A percentile compares a stretch with the other conserved stretches of the same genome.
phyloP scores from a whole-genome alignment of 495 filamentous ascomycete species.

The Cenococcum geophilum region DNA sequence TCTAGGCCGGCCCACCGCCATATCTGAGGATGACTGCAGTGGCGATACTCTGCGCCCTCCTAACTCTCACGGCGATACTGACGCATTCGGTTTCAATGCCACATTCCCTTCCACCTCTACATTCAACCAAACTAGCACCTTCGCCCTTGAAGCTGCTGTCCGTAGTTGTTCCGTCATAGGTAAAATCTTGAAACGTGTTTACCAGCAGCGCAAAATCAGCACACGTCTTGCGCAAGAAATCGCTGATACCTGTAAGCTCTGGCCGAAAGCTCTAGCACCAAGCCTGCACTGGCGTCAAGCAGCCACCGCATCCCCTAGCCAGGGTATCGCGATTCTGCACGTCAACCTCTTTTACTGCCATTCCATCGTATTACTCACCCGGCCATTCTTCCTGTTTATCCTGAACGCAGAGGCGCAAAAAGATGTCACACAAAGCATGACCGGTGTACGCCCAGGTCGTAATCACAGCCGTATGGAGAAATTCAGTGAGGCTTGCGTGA shows the following conservation, averaged over 20 bases:
- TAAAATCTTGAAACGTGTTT: conserved; percentile 59
- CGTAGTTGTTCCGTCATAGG: conserved; percentile 60
- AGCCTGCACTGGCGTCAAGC: conserved; percentile 48
- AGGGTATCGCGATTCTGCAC: conserved; percentile 61
- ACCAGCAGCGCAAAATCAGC: conserved; percentile 63
- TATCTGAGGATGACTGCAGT: conserved; percentile 57
- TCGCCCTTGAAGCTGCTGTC: conserved; percentile 49
- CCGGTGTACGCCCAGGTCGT: conserved; percentile 31
- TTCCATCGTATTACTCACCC: conserved; percentile 64
- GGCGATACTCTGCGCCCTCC: conserved; percentile 44
- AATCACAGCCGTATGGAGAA: conserved; percentile 48
- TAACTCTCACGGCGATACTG: conserved; percentile 33
- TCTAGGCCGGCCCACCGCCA: conserved; percentile 54
- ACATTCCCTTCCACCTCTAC: background rate
- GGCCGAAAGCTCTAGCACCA: conserved; percentile 45
- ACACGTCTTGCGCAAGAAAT: conserved; percentile 60
- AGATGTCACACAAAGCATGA: conserved; percentile 31
- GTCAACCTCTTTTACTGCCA: conserved; percentile 65
- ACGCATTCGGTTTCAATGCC: conserved; percentile 14
- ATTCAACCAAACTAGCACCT: conserved; percentile 20
- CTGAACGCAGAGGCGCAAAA: conserved; percentile 44
- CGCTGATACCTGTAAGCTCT: conserved; percentile 50
- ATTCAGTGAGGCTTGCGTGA: conserved; percentile 65
- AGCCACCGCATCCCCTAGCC: conserved; percentile 44
- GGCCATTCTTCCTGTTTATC: conserved; percentile 61